phyloP scores from a whole-genome alignment of 1,139 yeast species.

The Geotrichum citri-aurantii region DNA sequence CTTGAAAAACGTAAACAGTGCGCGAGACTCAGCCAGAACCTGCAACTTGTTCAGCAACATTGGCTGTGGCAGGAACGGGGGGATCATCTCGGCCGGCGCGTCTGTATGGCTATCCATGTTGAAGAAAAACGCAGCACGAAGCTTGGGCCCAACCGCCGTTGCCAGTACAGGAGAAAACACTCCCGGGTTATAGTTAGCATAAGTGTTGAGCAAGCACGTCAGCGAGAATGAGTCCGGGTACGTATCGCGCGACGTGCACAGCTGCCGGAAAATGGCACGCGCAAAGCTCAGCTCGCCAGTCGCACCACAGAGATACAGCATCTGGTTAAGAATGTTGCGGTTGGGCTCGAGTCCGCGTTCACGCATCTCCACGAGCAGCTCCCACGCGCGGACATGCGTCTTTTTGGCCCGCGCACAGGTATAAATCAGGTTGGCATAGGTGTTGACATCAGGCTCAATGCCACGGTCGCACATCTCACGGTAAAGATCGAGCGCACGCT shows the following conservation, averaged over 20 bases:
- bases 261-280: conserved; percentile 61
- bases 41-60: conserved; percentile 41
- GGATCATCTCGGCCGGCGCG: conserved; percentile 24
- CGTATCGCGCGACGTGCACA: conserved; percentile 40
- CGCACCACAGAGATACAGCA: conserved; percentile 66
- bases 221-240: conserved; percentile 32
- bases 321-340: conserved; percentile 54
- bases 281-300: conserved; percentile 76
- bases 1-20: conserved; percentile 59
- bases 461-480: conserved; percentile 55
- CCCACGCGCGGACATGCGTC: conserved; percentile 64
- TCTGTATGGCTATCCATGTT: conserved; percentile 17
- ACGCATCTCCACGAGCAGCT: conserved; percentile 62
- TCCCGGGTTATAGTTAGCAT: conserved; percentile 32
- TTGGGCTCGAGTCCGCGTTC: conserved; percentile 42
- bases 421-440: conserved; percentile 60
- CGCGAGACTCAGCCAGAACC: conserved; percentile 69
- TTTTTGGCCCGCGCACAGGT: conserved; percentile 59
- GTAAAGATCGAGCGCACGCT: conserved; percentile 69
- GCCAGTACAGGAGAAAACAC: conserved; percentile 35
- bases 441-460: conserved; percentile 40
- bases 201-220: conserved; percentile 34
- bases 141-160: conserved; percentile 30
- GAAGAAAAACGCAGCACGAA: conserved; percentile 28
- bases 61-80: conserved; percentile 66